These are phyloP conservation scores for Capronia americana DNA, from an alignment of 2,329 filamentous ascomycete species.

Conservation along the genomic window DNA sequence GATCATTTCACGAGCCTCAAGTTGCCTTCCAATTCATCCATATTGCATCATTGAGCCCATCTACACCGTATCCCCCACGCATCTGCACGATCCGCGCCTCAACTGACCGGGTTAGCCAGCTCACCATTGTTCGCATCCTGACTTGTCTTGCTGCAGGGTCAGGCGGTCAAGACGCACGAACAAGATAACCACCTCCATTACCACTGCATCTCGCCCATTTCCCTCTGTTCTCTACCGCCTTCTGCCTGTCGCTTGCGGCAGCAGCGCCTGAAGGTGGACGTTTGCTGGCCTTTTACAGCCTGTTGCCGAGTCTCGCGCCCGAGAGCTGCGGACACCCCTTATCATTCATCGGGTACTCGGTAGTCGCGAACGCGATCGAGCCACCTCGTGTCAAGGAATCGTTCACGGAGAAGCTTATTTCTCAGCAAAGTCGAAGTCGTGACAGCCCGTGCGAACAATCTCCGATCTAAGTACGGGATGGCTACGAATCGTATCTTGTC, in stretches of 20 bases:
- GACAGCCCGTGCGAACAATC: neutral
- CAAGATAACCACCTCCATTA: conserved; percentile 2
- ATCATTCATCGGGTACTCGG: neutral
- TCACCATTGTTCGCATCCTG: neutral
- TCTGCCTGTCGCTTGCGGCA: neutral
- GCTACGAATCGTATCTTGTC: neutral
- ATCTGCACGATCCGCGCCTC: neutral
- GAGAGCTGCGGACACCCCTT: neutral
- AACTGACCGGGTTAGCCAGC: neutral
- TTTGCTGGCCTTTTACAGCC: neutral
- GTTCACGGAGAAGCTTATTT: neutral
- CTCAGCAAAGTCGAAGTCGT: neutral
- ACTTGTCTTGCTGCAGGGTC: conserved; percentile 8
- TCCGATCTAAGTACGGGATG: neutral
- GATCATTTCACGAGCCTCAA: neutral
- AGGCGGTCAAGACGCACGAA: conserved; percentile 14
- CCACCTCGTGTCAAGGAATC: neutral
- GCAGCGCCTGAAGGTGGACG: neutral
- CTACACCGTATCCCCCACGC: conserved; percentile 10
- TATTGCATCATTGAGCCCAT: conserved; percentile 1
- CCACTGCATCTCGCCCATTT: conserved; percentile 2
- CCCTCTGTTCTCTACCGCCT: neutral
- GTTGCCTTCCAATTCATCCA: neutral
- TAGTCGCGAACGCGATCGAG: neutral
- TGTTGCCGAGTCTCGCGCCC: neutral